These are phyloP conservation scores for Dendrothele bispora DNA, from an alignment of 768 basidiomycete genomes.

Conservation along the genomic window DNA sequence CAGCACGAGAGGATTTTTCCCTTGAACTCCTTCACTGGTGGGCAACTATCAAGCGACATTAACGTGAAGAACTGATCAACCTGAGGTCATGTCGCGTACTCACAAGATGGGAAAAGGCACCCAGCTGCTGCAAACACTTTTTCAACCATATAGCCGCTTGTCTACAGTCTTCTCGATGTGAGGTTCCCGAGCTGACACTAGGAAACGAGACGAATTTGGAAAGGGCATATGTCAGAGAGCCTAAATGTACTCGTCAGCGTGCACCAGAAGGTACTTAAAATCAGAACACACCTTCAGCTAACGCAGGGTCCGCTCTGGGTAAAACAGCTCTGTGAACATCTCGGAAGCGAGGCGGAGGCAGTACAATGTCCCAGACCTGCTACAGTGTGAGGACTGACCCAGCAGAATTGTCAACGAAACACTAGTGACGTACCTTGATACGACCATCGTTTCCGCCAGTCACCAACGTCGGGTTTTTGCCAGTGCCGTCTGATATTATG, in stretches of 20 bases:
- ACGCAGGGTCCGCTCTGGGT: neutral
- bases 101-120: conserved; percentile 78
- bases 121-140: conserved; percentile 85
- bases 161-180: conserved; percentile 82
- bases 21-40: conserved; percentile 55
- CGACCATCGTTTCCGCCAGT: conserved; percentile 86
- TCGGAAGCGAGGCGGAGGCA: conserved; percentile 25
- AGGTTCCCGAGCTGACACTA: conserved; percentile 72
- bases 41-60: conserved; percentile 53
- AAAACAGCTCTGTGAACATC: conserved; percentile 13
- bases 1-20: conserved; percentile 83
- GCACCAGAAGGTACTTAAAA: neutral
- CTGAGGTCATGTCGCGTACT: conserved; percentile 24
- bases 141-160: conserved; percentile 93
- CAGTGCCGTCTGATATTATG: conserved; percentile 44
- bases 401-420: neutral
- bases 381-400: neutral
- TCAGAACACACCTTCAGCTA: conserved; percentile 3
- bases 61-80: neutral
- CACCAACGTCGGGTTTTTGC: conserved; percentile 44
- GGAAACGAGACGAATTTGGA: conserved; percentile 86
- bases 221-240: conserved; percentile 76
- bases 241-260: conserved; percentile 30
- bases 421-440: conserved; percentile 74
- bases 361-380: conserved; percentile 56